Percentiles rank a stretch among this genome's conserved stretches.
Conservation (phyloP, 2,329 filamentous ascomycete species). For the Cladosporium sp. region DNA sequence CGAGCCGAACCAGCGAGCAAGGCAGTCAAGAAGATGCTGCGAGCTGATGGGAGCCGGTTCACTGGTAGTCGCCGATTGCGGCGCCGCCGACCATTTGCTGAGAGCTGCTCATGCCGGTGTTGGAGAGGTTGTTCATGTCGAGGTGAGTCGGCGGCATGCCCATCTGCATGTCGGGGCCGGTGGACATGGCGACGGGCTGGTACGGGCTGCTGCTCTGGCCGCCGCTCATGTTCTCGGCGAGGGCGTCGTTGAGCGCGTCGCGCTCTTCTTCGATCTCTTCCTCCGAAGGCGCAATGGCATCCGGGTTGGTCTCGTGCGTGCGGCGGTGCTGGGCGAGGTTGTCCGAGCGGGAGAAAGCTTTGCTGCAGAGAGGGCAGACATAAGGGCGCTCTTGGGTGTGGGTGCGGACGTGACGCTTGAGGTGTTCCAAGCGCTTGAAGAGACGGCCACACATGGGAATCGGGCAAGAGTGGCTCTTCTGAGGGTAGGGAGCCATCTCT, state of each 20-base stretch:
- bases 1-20: slow-evolving; percentile 8
- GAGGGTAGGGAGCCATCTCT: slow-evolving; percentile 92
- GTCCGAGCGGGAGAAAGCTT: slow-evolving; percentile 96
- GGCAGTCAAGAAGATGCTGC: slow-evolving; percentile 4
- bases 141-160: slow-evolving; percentile 29
- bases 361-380: slow-evolving; percentile 95
- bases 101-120: slow-evolving; percentile 36
- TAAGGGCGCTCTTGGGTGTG: slow-evolving; percentile 99
- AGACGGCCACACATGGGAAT: slow-evolving; percentile 94
- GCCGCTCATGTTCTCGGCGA: slow-evolving; percentile 56
- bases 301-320: slow-evolving; percentile 72
- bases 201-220: slow-evolving; percentile 20
- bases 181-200: slow-evolving; percentile 25
- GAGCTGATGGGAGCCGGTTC: background rate
- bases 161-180: slow-evolving; percentile 26
- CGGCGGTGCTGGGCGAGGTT: slow-evolving; percentile 89
- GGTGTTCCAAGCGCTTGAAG: slow-evolving; percentile 98
- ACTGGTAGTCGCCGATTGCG: slow-evolving; percentile 36
- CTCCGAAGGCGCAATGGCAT: slow-evolving; percentile 61
- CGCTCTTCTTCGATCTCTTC: slow-evolving; percentile 87
- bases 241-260: slow-evolving; percentile 66
- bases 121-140: slow-evolving; percentile 27
- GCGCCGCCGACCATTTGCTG: slow-evolving; percentile 35
- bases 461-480: slow-evolving; percentile 98
- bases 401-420: slow-evolving; percentile 98